Conservation (phyloP, 1,139 yeast genomes). For the Candida neerlandica region DNA sequence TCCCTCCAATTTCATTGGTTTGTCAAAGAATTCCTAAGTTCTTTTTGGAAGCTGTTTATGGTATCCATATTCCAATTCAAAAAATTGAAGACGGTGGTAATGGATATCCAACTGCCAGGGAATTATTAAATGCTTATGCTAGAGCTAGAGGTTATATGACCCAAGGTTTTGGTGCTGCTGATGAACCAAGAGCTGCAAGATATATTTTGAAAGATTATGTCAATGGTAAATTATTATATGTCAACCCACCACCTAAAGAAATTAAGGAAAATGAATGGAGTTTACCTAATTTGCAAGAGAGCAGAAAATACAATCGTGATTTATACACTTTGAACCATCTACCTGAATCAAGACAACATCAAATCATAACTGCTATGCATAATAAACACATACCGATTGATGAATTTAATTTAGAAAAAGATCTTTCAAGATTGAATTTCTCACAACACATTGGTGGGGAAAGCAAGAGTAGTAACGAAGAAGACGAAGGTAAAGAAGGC, state of each 20-base stretch:
- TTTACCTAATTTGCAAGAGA: slow-evolving; percentile 46
- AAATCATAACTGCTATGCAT: slow-evolving; percentile 62
- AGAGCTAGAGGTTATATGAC: slow-evolving; percentile 97
- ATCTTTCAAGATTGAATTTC: slow-evolving; percentile 72
- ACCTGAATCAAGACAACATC: slow-evolving; percentile 74
- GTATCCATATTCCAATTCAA: slow-evolving; percentile 80
- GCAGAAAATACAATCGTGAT: slow-evolving; percentile 68
- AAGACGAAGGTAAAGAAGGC: slow-evolving; percentile 27
- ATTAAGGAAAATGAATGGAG: slow-evolving; percentile 34
- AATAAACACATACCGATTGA: slow-evolving; percentile 53
- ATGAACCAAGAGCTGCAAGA: slow-evolving; percentile 93
- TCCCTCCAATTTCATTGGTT: slow-evolving; percentile 88
- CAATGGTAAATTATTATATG: slow-evolving; percentile 81
- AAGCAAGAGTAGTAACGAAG: slow-evolving; percentile 16
- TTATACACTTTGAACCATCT: slow-evolving; percentile 64
- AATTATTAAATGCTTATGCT: slow-evolving; percentile 88
- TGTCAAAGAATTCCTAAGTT: slow-evolving; percentile 87
- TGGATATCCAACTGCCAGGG: slow-evolving; percentile 87
- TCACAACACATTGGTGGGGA: slow-evolving; percentile 66
- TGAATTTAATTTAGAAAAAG: slow-evolving; percentile 66
- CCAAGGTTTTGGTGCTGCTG: slow-evolving; percentile 96
- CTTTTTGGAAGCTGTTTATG: slow-evolving; percentile 88
- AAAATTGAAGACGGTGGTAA: slow-evolving; percentile 85
- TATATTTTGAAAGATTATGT: slow-evolving; percentile 93
- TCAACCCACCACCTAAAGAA: slow-evolving; percentile 81